phyloP scores from a whole-genome alignment of 352 stramenopile species.

The Phytopythium mirpurense region DNA sequence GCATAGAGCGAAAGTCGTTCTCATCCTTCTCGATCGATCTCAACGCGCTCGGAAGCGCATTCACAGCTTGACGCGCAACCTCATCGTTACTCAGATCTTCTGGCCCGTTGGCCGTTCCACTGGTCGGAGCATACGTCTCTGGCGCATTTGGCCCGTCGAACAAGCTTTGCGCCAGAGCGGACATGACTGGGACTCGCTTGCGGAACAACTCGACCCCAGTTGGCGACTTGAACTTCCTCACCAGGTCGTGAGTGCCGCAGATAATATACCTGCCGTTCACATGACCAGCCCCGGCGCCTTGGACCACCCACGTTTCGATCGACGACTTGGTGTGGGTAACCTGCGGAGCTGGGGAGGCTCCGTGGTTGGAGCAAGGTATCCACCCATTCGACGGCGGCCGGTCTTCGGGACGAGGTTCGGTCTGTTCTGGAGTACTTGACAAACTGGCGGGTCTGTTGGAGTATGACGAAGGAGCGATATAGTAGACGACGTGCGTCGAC shows the following conservation, averaged over 20 bases:
- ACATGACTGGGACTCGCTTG: constrained; percentile 44
- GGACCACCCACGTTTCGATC: constrained; percentile 56
- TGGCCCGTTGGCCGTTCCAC: neutral
- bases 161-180: constrained; percentile 38
- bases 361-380: constrained; percentile 49
- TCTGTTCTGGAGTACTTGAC: neutral
- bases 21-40: constrained; percentile 35
- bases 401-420: constrained; percentile 11
- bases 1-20: constrained; percentile 52
- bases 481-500: constrained; percentile 65
- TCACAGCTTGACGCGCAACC: neutral
- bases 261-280: constrained; percentile 67
- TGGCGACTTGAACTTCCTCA: constrained; percentile 55
- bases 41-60: constrained; percentile 27
- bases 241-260: constrained; percentile 44
- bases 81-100: neutral
- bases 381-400: constrained; percentile 40
- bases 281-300: constrained; percentile 38
- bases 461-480: constrained; percentile 33
- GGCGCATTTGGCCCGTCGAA: constrained; percentile 11
- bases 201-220: constrained; percentile 68
- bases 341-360: constrained; percentile 26
- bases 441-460: neutral
- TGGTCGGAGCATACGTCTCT: constrained; percentile 6
- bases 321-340: constrained; percentile 33